Evolutionary conservation across 208 protist genomes (phyloP).

Genomic region (Crithidia mellificae): DNA sequence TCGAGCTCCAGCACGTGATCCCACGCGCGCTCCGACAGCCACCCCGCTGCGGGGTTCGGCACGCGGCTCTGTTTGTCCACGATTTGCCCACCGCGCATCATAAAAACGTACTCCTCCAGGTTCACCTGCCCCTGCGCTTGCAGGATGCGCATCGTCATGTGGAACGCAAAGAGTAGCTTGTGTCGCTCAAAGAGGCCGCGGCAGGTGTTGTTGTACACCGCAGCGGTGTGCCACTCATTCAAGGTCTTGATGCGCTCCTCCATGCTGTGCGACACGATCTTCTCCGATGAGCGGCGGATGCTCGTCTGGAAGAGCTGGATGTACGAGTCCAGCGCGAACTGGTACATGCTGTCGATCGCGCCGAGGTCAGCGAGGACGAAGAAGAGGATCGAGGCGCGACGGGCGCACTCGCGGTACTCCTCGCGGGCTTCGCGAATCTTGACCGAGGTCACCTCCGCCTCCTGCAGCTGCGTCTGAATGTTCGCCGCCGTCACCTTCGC

Average conservation of each 20-base stretch:
- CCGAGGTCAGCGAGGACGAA: constrained; percentile 98
- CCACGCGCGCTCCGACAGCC: constrained; percentile 96
- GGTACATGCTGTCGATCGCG: constrained; percentile 98
- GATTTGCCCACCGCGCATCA: constrained; percentile 96
- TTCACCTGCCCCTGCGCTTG: constrained; percentile 90
- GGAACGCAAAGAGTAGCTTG: constrained; percentile 99
- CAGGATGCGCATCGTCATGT: constrained; percentile 98
- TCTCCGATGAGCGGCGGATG: constrained; percentile 94
- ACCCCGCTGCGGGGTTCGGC: constrained; percentile 95
- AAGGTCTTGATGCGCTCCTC: constrained; percentile 94
- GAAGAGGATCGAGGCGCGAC: constrained; percentile 96
- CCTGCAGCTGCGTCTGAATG: constrained; percentile 93
- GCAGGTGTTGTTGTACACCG: constrained; percentile 98
- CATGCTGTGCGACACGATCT: constrained; percentile 83
- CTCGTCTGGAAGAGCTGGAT: constrained; percentile 96
- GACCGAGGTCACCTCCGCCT: constrained; percentile 93
- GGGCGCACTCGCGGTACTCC: constrained; percentile 95
- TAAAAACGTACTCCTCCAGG: constrained; percentile 97
- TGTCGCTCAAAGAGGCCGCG: constrained; percentile 98
- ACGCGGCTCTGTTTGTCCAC: constrained; percentile 93
- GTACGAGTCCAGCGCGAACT: constrained; percentile 98
- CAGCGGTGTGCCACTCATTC: constrained; percentile 97
- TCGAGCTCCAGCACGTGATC: constrained; percentile 97
- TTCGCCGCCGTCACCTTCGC: constrained; percentile 96
- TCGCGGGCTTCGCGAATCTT: constrained; percentile 97